Evolutionary conservation across 331 rosid species (phyloP).

Genomic region (Malus hybrid): DNA sequence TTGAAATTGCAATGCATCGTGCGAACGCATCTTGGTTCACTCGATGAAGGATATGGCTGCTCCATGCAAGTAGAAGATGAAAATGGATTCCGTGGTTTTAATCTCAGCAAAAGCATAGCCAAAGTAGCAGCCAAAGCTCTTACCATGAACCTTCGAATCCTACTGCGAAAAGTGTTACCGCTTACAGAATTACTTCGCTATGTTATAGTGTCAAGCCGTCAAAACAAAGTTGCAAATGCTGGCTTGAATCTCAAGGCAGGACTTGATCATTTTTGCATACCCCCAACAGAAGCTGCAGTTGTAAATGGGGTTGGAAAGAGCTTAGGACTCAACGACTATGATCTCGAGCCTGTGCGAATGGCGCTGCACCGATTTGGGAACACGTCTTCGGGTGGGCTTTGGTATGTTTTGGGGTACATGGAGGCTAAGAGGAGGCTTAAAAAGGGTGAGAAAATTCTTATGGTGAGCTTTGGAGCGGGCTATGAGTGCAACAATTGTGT

Average conservation of each 20-base stretch:
- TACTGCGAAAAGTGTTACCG: constrained; percentile 52
- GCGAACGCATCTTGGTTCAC: constrained; percentile 56
- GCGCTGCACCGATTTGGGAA: constrained; percentile 81
- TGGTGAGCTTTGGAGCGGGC: constrained; percentile 89
- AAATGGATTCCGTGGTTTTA: constrained; percentile 43
- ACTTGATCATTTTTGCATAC: constrained; percentile 77
- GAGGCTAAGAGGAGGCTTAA: constrained; percentile 73
- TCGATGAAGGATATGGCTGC: constrained; percentile 62
- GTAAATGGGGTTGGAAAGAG: constrained; percentile 71
- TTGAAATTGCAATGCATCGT: constrained; percentile 51
- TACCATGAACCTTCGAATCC: constrained; percentile 32
- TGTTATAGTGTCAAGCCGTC: not conserved
- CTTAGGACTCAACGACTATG: constrained; percentile 41
- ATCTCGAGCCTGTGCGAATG: constrained; percentile 78
- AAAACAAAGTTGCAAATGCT: not conserved
- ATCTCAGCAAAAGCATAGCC: constrained; percentile 50
- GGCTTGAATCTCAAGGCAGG: constrained; percentile 54
- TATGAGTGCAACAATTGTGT: constrained; percentile 80
- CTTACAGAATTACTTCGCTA: constrained; percentile 35
- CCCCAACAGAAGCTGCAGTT: constrained; percentile 71
- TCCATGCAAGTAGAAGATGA: constrained; percentile 67
- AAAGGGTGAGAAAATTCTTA: constrained; percentile 62
- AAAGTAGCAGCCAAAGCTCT: constrained; percentile 55
- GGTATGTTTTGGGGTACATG: constrained; percentile 91
- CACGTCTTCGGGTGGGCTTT: constrained; percentile 66